Evolutionary conservation across 768 basidiomycete species (phyloP).

Genomic region (Hericium alpestre): DNA sequence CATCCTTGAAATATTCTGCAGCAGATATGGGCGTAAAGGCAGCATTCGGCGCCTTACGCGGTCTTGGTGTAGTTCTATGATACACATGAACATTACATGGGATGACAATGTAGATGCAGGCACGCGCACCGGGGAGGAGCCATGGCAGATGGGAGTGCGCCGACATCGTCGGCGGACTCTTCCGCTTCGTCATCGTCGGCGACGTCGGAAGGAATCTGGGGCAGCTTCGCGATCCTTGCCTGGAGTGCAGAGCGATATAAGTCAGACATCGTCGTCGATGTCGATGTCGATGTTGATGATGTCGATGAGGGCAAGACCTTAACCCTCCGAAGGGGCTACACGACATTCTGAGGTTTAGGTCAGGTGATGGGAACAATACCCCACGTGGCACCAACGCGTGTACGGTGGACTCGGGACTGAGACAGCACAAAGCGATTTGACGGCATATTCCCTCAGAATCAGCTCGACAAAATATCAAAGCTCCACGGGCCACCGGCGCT

Average conservation of each 20-base stretch:
- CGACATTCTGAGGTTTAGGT: neutral
- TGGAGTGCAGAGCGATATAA: constrained; percentile 70
- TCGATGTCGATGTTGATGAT: neutral
- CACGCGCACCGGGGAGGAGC: constrained; percentile 49
- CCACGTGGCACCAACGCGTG: neutral
- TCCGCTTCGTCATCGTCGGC: constrained; percentile 40
- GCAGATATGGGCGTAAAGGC: constrained; percentile 74
- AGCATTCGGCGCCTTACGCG: constrained; percentile 37
- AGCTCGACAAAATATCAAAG: too few relatives aligned
- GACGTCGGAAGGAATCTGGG: constrained; percentile 32
- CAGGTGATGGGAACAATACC: neutral
- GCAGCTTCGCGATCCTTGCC: constrained; percentile 68
- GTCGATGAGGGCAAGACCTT: neutral
- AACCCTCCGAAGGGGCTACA: neutral
- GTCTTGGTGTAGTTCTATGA: constrained; percentile 13
- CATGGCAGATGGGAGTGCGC: constrained; percentile 51
- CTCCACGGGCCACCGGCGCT: too few relatives aligned
- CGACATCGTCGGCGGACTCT: constrained; percentile 49
- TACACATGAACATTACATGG: constrained; percentile 1
- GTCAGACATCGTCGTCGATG: constrained; percentile 41
- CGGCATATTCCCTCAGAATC: too few relatives aligned
- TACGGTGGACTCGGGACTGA: neutral
- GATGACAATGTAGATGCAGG: neutral
- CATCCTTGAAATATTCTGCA: constrained; percentile 64
- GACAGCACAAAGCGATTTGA: neutral